A percentile compares a stretch with the other conserved stretches of the same genome.
Conservation (phyloP, 352 stramenopile genomes). For the Peronospora destructor region DNA sequence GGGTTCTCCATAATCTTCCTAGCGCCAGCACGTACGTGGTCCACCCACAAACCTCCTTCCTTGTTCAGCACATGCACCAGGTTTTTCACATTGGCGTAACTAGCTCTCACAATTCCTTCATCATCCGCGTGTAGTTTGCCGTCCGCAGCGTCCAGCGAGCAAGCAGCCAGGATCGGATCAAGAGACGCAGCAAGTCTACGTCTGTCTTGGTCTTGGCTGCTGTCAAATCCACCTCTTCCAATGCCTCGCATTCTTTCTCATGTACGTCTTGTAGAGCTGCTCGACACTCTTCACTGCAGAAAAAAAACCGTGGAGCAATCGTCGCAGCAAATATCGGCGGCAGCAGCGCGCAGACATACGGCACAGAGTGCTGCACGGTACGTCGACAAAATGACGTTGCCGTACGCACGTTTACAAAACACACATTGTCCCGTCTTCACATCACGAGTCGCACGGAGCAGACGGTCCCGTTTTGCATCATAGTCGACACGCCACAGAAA, state of each 20-base stretch:
- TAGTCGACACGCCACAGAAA: constrained; percentile 32
- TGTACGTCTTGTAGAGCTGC: constrained; percentile 31
- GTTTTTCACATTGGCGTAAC: constrained; percentile 32
- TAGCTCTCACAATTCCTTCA: constrained; percentile 15
- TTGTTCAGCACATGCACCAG: constrained; percentile 36
- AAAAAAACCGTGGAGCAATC: constrained; percentile 42
- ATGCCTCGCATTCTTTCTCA: constrained; percentile 35
- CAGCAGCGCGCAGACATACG: constrained; percentile 32
- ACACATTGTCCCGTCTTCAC: constrained; percentile 28
- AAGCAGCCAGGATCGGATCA: constrained; percentile 37
- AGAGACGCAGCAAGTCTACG: constrained; percentile 34
- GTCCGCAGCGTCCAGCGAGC: constrained; percentile 19
- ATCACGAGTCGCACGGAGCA: constrained; percentile 25
- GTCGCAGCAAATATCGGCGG: constrained; percentile 46
- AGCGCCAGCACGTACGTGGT: constrained; percentile 29
- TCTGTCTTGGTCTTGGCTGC: constrained; percentile 36
- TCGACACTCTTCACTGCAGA: constrained; percentile 40
- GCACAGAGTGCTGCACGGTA: constrained; percentile 31
- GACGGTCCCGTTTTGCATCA: constrained; percentile 20
- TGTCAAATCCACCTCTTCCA: constrained; percentile 41
- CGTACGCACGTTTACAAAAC: constrained; percentile 30
- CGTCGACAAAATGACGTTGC: constrained; percentile 29
- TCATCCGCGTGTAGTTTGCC: constrained; percentile 19
- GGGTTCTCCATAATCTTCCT: constrained; percentile 30
- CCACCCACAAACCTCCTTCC: constrained; percentile 22